These are phyloP conservation scores for Coemansia sp. DNA, from an alignment of 192 early-diverging fungal species.

Conservation along the genomic window DNA sequence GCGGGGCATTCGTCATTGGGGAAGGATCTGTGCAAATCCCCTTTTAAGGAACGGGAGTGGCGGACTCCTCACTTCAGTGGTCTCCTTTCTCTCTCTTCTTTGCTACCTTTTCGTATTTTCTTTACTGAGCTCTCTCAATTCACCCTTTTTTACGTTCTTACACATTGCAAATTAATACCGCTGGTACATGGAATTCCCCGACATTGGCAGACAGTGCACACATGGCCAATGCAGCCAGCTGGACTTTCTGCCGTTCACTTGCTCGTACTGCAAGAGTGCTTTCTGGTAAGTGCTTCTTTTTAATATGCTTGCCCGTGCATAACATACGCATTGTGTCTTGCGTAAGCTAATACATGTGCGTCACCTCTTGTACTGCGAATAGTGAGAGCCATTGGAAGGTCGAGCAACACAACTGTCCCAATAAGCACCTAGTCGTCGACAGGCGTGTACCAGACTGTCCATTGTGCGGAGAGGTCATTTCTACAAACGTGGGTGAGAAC, in stretches of 20 bases:
- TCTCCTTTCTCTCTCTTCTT: conserved; percentile 7
- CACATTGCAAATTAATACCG: not conserved
- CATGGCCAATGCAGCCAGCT: conserved; percentile 62
- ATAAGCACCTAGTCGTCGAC: conserved; percentile 60
- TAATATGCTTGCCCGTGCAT: not conserved
- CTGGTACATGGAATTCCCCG: conserved; percentile 68
- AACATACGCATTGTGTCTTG: not conserved
- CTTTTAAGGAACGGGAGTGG: not conserved
- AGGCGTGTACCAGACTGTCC: conserved; percentile 75
- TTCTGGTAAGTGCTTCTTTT: conserved; percentile 58
- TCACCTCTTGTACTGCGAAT: conserved; percentile 10
- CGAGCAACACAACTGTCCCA: conserved; percentile 65
- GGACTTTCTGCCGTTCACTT: conserved; percentile 59
- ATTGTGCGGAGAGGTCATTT: conserved; percentile 74
- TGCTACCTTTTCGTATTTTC: not conserved
- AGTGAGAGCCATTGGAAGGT: conserved; percentile 73
- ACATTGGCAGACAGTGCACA: conserved; percentile 69
- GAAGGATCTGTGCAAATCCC: not conserved
- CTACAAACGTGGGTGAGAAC: conserved; percentile 70
- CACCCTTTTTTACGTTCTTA: not conserved
- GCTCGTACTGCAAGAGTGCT: conserved; percentile 46
- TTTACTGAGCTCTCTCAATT: conserved; percentile 1
- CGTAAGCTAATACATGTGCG: not conserved
- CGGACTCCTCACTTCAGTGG: not conserved
- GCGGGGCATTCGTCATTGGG: not conserved